Percentiles rank a stretch among this genome's conserved stretches.
Evolutionary conservation across 768 basidiomycete species (phyloP).

Genomic region (Mycena olivaceomarginata): DNA sequence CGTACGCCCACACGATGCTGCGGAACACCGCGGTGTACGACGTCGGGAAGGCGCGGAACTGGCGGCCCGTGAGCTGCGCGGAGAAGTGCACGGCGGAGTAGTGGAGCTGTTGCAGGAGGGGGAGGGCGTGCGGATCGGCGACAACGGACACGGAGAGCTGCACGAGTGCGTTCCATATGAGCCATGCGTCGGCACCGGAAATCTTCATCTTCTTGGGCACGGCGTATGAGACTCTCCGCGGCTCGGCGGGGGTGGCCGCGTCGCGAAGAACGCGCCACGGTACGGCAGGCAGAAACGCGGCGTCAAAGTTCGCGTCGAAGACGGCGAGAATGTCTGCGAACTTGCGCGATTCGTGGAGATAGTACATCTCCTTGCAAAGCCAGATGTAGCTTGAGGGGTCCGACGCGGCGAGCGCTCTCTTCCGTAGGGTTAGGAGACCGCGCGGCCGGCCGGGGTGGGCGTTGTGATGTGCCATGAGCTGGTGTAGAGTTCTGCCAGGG

Average conservation of each 20-base stretch:
- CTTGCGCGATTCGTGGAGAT: conserved; percentile 29
- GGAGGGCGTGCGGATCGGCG: conserved; percentile 10
- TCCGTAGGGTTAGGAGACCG: conserved; percentile 30
- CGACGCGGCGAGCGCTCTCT: conserved; percentile 28
- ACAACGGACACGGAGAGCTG: conserved; percentile 23
- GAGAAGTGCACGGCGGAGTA: conserved; percentile 37
- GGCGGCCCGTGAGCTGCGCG: conserved; percentile 17
- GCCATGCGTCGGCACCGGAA: conserved; percentile 32
- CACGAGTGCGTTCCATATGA: conserved; percentile 44
- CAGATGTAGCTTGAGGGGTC: conserved; percentile 36
- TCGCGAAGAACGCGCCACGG: background rate
- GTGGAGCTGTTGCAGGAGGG: conserved; percentile 14
- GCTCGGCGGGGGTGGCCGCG: background rate
- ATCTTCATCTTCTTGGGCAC: conserved; percentile 38
- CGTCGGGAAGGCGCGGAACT: conserved; percentile 41
- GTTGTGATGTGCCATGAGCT: conserved; percentile 38
- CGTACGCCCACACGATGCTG: conserved; percentile 38
- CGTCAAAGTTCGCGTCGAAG: conserved; percentile 37
- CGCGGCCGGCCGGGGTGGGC: conserved; percentile 16
- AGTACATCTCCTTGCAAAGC: conserved; percentile 43
- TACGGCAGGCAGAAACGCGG: conserved; percentile 23
- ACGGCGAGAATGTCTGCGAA: conserved; percentile 33
- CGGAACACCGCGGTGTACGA: conserved; percentile 42
- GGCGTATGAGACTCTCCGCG: background rate
- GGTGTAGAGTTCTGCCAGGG: conserved; percentile 25